Evolutionary conservation across 2,329 filamentous ascomycete genomes (phyloP).

Genomic region (Hymenoscyphus fraxineus): DNA sequence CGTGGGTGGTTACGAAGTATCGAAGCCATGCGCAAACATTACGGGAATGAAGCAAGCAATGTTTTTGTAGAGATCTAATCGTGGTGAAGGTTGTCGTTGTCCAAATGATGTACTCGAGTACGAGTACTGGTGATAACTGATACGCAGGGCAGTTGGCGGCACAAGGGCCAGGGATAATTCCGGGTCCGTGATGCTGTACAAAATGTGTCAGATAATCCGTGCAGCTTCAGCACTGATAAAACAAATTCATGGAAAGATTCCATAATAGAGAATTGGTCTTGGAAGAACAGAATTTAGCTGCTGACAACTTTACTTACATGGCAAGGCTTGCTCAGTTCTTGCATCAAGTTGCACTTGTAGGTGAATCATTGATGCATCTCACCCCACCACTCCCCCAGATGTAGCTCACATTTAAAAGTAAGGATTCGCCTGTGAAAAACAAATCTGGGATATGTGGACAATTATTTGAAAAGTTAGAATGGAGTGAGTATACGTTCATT

Average conservation of each 20-base stretch:
- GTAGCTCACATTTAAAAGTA: too few species aligned
- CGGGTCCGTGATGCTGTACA: not conserved
- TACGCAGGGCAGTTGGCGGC: not conserved
- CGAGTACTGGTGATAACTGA: not conserved
- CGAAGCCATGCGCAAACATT: slow-evolving; percentile 23
- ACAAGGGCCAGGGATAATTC: not conserved
- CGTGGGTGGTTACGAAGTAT: slow-evolving; percentile 18
- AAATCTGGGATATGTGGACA: too few species aligned
- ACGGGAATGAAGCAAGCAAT: not conserved
- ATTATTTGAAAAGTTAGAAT: too few species aligned
- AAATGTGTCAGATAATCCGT: not conserved
- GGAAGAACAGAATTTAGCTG: not conserved
- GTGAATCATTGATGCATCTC: too few species aligned
- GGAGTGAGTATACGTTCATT: too few species aligned
- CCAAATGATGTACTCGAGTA: not conserved
- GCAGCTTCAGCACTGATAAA: not conserved
- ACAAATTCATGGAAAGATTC: not conserved
- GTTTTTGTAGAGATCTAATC: slow-evolving; percentile 4
- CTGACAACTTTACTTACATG: not conserved
- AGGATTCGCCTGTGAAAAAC: too few species aligned
- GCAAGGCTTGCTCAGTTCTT: not conserved
- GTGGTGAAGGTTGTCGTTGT: slow-evolving; percentile 10
- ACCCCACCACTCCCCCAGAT: too few species aligned
- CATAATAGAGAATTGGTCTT: not conserved
- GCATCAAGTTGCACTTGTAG: too few species aligned